Base-by-base conservation (phyloP, 148 eudicot genomes). In the Fagopyrum esculentum region DNA sequence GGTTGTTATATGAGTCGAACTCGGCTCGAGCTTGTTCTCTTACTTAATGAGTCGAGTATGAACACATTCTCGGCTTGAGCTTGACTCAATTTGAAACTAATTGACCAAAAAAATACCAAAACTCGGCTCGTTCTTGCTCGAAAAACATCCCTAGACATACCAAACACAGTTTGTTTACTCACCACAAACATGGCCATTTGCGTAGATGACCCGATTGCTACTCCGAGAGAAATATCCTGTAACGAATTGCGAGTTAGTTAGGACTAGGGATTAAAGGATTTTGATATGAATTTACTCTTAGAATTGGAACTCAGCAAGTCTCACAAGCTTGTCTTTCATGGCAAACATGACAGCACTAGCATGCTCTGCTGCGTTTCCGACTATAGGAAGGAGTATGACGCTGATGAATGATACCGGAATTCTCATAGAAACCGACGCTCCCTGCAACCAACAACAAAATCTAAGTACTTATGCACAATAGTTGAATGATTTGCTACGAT, bases 351-450 rank as follows among this genome's bases (percentile, higher is more conserved):
- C 54, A 26, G 89, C 86, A 66, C 89, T 78, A 4, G 89, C 89
- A 82, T 86, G 89, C 70, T 86, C 89, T 12, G 89, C 85, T 40
- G 89, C 89, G 77, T 86, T 86, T 19, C 89, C 89, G 45, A 87
- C 89, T 40, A 84, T 82, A 13, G 89, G 89, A 22, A 87, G 87
- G 61, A 87, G 72, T 22, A 87, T 83, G 11, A 87, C 89, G 52
- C 89, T 87, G 47, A 87, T 84, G 75, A 87, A 87, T 26, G 87
- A 82, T 19, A 84, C 73, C 5, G 89, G 87, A 5, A 86, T 84
- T n/a, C 79, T 74, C 83, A 78, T 71, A 46, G 87, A 69, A 79
- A 54, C 72, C 50, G 89, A 84, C 64, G 89, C 89, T 6, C 89
- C 89, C 87, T 86, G 84, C 26, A 80, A 80, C 19, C 13, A 19